phyloP scores from a whole-genome alignment of 306 rosid species.

The Mucuna pruriens region DNA sequence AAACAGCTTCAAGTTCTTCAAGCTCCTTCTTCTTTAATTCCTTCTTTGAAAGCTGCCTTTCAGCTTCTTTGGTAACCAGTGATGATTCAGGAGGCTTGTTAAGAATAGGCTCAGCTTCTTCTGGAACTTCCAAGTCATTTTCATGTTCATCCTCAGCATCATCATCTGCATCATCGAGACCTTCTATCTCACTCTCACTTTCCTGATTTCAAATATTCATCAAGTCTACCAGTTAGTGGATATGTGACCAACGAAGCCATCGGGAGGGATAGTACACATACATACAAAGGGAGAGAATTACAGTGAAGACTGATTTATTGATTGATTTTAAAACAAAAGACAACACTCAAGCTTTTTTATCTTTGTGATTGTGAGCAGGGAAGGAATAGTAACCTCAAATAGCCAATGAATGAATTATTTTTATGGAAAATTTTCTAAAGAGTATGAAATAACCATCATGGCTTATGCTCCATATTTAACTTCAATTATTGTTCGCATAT shows the following conservation, averaged over 20 bases:
- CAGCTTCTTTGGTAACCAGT: slow-evolving; percentile 62
- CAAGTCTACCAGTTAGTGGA: slow-evolving; percentile 23
- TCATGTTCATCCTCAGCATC: slow-evolving; percentile 67
- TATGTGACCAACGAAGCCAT: not conserved
- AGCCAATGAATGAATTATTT: no score
- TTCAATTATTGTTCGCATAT: not conserved
- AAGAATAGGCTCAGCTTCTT: slow-evolving; percentile 49
- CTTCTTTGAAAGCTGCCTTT: slow-evolving; percentile 84
- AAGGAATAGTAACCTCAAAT: not conserved
- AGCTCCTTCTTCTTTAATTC: slow-evolving; percentile 85
- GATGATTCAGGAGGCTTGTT: slow-evolving; percentile 49
- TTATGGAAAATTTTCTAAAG: no score
- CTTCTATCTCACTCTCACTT: slow-evolving; percentile 73
- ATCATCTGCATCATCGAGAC: slow-evolving; percentile 57
- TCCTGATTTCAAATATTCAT: slow-evolving; percentile 48
- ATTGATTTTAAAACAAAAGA: not conserved
- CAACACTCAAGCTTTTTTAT: not conserved
- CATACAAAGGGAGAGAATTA: not conserved
- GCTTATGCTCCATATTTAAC: not conserved
- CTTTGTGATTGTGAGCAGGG: not conserved
- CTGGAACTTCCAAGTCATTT: slow-evolving; percentile 44
- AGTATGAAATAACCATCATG: not conserved
- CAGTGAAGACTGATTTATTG: not conserved
- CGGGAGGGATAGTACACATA: not conserved
- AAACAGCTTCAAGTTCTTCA: slow-evolving; percentile 80